Evolutionary conservation across 2,329 filamentous ascomycete species (phyloP).

Genomic region (Calycina marina): DNA sequence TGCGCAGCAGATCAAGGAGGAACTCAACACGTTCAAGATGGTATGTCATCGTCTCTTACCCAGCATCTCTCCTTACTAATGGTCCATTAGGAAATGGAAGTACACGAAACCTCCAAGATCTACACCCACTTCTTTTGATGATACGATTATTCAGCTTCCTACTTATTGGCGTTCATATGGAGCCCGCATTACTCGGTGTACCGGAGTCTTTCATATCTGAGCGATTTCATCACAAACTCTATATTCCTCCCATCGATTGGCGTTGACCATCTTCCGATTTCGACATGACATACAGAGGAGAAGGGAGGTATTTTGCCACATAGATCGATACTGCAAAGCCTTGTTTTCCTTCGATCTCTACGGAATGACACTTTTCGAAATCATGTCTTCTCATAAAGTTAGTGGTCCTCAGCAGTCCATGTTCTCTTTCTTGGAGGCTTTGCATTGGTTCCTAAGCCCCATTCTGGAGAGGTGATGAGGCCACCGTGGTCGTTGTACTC

Average conservation of each 20-base stretch:
- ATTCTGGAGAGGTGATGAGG: constrained; percentile 8
- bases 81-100: constrained; percentile 83
- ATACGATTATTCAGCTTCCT: constrained; percentile 23
- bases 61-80: too few relatives aligned
- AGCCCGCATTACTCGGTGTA: constrained; percentile 22
- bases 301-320: too few relatives aligned
- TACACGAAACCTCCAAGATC: constrained; percentile 96
- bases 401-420: too few relatives aligned
- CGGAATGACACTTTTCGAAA: too few relatives aligned
- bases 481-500: constrained; percentile 2
- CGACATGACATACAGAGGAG: too few relatives aligned
- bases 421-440: too few relatives aligned
- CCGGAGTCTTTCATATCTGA: constrained; percentile 22
- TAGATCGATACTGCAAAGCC: too few relatives aligned
- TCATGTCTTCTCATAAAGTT: too few relatives aligned
- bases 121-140: constrained; percentile 99
- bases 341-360: too few relatives aligned
- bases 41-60: constrained; percentile 41
- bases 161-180: constrained; percentile 18
- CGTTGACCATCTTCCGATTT: constrained; percentile 16
- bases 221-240: constrained; percentile 20
- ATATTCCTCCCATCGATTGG: constrained; percentile 22
- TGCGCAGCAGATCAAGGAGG: constrained; percentile 98
- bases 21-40: constrained; percentile 99
- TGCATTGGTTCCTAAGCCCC: too few relatives aligned